These are phyloP conservation scores for Boletus patriciae DNA, from an alignment of 768 basidiomycete species.

Conservation along the genomic window DNA sequence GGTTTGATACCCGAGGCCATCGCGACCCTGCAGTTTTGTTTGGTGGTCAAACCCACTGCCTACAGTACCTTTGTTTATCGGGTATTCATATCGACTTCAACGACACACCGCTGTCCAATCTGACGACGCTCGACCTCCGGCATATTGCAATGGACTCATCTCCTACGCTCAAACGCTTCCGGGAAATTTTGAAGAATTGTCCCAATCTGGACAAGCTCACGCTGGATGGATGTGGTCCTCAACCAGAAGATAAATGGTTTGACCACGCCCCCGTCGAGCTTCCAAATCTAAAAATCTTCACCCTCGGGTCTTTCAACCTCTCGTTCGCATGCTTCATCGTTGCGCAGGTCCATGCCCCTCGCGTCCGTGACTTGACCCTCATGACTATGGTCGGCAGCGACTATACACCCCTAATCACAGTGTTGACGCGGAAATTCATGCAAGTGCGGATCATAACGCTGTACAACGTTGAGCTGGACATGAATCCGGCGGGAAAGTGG, in stretches of 20 bases:
- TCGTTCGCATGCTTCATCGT: conserved; percentile 49
- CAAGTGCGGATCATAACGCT: conserved; percentile 55
- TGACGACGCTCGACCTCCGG: conserved; percentile 66
- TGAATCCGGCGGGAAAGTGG: conserved; percentile 23
- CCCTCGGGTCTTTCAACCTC: conserved; percentile 56
- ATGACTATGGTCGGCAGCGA: conserved; percentile 53
- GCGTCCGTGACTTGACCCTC: conserved; percentile 56
- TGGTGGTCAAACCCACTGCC: conserved; percentile 43
- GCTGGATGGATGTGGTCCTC: conserved; percentile 64
- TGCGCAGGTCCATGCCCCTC: conserved; percentile 54
- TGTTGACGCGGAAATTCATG: conserved; percentile 50
- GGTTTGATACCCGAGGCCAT: conserved; percentile 38
- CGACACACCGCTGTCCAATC: conserved; percentile 45
- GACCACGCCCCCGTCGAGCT: conserved; percentile 45
- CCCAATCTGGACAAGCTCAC: conserved; percentile 54
- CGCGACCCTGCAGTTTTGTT: conserved; percentile 47
- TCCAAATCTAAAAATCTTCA: conserved; percentile 48
- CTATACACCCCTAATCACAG: conserved; percentile 47
- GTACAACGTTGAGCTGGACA: conserved; percentile 43
- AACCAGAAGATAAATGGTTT: conserved; percentile 28
- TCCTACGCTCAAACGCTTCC: conserved; percentile 52
- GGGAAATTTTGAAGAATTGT: conserved; percentile 49
- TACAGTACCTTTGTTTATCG: conserved; percentile 54
- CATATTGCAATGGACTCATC: conserved; percentile 53
- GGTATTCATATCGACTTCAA: conserved; percentile 65